Base-by-base conservation (phyloP, 75 land plant species). In the Selaginella moellendorffii region DNA sequence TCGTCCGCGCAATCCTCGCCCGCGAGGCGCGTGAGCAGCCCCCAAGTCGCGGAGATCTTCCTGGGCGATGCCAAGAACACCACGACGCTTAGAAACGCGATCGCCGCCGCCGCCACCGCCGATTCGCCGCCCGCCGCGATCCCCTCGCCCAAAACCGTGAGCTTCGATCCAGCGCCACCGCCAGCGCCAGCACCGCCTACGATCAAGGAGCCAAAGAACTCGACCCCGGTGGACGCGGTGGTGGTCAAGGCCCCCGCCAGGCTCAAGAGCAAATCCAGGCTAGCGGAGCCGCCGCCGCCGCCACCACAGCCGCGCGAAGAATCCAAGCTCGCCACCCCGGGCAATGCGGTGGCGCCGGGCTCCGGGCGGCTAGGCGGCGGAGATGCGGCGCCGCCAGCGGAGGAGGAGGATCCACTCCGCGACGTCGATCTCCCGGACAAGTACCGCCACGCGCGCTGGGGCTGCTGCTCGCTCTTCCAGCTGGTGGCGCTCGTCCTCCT, bases 331-430 rank as follows among this genome's bases (percentile, higher is more conserved):
- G 12, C 62, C 21, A 23, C 1, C 72, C 1, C 71, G 71, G 27
- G 21, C 27, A 30, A 0, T 68, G 46, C 56, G 53, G 8, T 68
- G 72, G 0, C 54, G 68, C 1, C 74, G 68, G 65, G 22, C 65
- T 73, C 77, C 0, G 69, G 67, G 0, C 60, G 60, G 56, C 53
- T 67, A 46, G 27, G 58, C 62, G 67, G 73, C n/a, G n/a, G n/a
- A n/a, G 18, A 69, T 68, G 19, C 62, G 63, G 25, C 63, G 65
- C 1, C 52, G 26, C 8, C 31, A 14, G 54, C 17, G 26, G 20
- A 14, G 24, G 31, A 21, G 14, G 56, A 59, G 20, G 10, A 25
- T 1, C 58, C 46, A 36, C 14, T 36, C 5, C 5, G 28, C 22
- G 14, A 56, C 14, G 42, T 54, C 63, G 42, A 46, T 54, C 28